These are phyloP conservation scores for Neurospora sp. DNA, from an alignment of 495 filamentous ascomycete genomes.

Conservation along the genomic window DNA sequence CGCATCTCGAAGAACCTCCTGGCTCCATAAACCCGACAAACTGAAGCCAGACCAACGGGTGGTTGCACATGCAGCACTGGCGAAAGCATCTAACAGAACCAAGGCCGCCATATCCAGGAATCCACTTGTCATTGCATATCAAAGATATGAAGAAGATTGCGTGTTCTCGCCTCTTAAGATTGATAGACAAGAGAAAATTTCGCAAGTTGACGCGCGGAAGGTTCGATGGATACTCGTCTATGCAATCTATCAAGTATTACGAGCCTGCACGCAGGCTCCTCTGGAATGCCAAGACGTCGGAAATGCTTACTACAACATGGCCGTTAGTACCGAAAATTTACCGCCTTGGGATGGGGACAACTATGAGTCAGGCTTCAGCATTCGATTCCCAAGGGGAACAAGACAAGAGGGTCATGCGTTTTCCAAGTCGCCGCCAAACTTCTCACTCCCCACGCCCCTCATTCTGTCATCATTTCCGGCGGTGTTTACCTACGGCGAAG, in stretches of 20 bases:
- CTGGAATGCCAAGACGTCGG: conserved; percentile 25
- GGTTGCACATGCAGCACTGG: conserved; percentile 24
- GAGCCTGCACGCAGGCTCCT: conserved; percentile 33
- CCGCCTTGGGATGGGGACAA: conserved; percentile 31
- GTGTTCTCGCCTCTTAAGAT: conserved; percentile 24
- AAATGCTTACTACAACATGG: conserved; percentile 32
- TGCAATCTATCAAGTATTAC: conserved; percentile 53
- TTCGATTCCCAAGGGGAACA: background rate
- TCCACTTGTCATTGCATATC: conserved; percentile 35
- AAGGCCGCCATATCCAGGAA: conserved; percentile 21
- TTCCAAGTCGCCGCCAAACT: background rate
- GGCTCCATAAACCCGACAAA: conserved; percentile 23
- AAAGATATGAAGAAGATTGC: conserved; percentile 36
- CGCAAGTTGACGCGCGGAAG: conserved; percentile 47
- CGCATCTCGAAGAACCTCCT: conserved; percentile 14
- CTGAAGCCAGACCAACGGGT: conserved; percentile 25
- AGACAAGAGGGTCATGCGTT: background rate
- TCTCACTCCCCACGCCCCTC: background rate
- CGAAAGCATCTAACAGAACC: conserved; percentile 32
- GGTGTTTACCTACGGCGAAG: background rate
- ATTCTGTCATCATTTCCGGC: background rate
- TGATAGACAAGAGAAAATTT: conserved; percentile 30
- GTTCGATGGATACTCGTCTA: conserved; percentile 68
- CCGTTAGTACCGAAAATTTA: conserved; percentile 26
- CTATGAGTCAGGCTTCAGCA: background rate